Evolutionary conservation across 1,139 yeast species (phyloP).

Genomic region (Diutina siamensis): DNA sequence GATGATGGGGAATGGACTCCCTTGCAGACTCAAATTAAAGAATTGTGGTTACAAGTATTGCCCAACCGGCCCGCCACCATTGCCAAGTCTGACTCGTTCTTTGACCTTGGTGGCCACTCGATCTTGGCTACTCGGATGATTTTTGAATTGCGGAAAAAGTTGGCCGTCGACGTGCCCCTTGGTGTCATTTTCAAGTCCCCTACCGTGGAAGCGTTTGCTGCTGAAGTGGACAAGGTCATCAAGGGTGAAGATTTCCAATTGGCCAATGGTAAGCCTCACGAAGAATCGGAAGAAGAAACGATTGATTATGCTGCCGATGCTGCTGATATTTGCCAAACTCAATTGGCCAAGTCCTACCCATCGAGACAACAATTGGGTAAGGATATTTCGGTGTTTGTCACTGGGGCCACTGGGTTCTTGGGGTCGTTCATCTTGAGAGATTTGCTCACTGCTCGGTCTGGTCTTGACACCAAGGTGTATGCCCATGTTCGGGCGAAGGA

Average conservation of each 20-base stretch:
- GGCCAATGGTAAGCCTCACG: conserved; percentile 23
- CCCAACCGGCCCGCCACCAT: conserved; percentile 78
- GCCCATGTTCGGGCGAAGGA: conserved; percentile 89
- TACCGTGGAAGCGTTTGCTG: conserved; percentile 68
- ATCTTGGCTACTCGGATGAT: conserved; percentile 96
- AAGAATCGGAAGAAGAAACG: conserved; percentile 15
- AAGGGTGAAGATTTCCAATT: conserved; percentile 34
- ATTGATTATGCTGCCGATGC: conserved; percentile 74
- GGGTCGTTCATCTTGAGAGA: conserved; percentile 84
- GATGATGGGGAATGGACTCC: conserved; percentile 43
- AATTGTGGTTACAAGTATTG: conserved; percentile 75
- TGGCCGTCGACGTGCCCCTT: conserved; percentile 73
- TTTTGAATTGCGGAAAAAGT: conserved; percentile 71
- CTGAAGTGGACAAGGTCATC: conserved; percentile 49
- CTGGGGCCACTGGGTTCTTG: conserved; percentile 95
- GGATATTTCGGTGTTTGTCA: conserved; percentile 61
- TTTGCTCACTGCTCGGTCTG: conserved; percentile 37
- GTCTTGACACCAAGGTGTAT: conserved; percentile 42
- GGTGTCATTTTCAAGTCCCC: conserved; percentile 87
- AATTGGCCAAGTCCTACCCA: conserved; percentile 30
- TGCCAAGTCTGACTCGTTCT: conserved; percentile 76
- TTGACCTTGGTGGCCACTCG: conserved; percentile 96
- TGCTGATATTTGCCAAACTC: conserved; percentile 31
- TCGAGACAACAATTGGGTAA: conserved; percentile 19
- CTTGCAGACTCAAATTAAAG: conserved; percentile 58